Conservation (phyloP, 1,284 basidiomycete genomes). For the Trichosporon sp. region DNA sequence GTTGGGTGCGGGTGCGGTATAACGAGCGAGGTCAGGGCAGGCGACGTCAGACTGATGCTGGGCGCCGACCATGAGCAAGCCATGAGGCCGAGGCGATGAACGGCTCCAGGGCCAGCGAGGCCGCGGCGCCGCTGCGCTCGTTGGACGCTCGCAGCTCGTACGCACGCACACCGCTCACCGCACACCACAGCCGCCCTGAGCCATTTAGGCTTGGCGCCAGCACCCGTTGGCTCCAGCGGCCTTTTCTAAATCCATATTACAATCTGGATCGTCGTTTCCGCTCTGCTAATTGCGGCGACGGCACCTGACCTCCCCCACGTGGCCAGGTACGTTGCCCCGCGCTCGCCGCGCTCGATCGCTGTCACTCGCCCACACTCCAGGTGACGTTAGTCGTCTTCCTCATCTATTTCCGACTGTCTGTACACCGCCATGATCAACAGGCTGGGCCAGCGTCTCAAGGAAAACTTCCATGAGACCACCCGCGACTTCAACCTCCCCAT, state of each 20-base stretch:
- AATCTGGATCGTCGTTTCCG: background rate
- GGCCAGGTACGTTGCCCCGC: background rate
- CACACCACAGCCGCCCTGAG: background rate
- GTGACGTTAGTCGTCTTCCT: background rate
- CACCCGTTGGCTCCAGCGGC: background rate
- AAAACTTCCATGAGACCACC: conserved; percentile 51
- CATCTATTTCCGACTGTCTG: background rate
- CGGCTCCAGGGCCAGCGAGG: background rate
- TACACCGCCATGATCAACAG: conserved; percentile 33
- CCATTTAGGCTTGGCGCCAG: background rate
- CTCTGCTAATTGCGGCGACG: background rate
- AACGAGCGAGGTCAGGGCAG: background rate
- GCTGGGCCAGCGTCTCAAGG: conserved; percentile 48
- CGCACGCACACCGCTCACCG: background rate
- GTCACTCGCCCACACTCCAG: background rate
- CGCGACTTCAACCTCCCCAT: conserved; percentile 46
- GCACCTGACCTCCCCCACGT: background rate
- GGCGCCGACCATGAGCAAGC: background rate
- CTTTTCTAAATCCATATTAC: background rate
- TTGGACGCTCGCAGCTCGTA: background rate
- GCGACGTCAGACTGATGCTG: background rate
- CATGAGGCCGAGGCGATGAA: background rate
- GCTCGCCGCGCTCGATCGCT: background rate
- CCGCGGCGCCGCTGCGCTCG: background rate
- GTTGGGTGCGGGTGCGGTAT: no score